phyloP scores from a whole-genome alignment of 1,284 basidiomycete genomes.

The Ceratobasidium papillatum region DNA sequence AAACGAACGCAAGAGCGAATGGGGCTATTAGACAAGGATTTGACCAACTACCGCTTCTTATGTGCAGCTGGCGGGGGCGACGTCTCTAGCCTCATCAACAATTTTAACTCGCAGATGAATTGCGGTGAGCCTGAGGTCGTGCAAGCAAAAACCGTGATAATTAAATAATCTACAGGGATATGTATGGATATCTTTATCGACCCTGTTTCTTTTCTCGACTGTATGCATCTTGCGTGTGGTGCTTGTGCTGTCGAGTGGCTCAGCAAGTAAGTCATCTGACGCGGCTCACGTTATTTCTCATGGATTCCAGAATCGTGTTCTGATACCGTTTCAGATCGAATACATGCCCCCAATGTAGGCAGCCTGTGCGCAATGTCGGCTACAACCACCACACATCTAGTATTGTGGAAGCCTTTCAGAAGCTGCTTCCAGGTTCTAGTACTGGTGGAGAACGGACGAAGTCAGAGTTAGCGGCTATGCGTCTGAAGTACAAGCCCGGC shows the following conservation, averaged over 20 bases:
- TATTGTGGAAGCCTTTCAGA: background rate
- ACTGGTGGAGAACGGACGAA: background rate
- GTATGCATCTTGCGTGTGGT: background rate
- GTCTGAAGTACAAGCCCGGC: background rate
- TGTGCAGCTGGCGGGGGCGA: background rate
- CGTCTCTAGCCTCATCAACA: background rate
- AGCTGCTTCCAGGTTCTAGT: background rate
- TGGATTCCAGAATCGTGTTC: background rate
- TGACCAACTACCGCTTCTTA: background rate
- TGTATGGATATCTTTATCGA: background rate
- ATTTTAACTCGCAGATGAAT: background rate
- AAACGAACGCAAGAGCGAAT: background rate
- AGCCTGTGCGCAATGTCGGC: background rate
- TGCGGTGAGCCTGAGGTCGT: background rate
- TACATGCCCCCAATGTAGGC: background rate
- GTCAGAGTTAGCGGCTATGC: background rate
- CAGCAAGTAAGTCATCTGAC: background rate
- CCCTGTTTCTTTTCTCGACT: background rate
- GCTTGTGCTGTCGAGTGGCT: constrained; percentile 5
- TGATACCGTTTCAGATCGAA: background rate
- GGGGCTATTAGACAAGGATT: background rate
- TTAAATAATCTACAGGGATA: background rate
- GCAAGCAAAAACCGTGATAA: background rate
- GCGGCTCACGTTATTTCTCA: background rate
- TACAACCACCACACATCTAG: background rate